phyloP scores from a whole-genome alignment of 2,329 filamentous ascomycete genomes.

The Chaetothyriales sp. region DNA sequence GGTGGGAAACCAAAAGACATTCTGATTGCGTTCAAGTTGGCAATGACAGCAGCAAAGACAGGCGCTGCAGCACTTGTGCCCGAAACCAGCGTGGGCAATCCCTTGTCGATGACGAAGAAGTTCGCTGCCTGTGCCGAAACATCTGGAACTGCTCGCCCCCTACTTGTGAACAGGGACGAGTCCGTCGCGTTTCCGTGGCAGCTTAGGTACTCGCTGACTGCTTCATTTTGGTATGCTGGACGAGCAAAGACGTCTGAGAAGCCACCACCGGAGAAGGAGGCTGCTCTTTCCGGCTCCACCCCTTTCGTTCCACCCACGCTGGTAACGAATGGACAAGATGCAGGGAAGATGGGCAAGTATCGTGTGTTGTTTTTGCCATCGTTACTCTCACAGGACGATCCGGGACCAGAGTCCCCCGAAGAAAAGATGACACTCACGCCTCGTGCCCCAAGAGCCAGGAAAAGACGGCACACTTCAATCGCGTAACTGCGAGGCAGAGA shows the following conservation, averaged over 20 bases:
- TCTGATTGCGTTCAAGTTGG: slow-evolving; percentile 49
- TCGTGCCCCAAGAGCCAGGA: slow-evolving; percentile 49
- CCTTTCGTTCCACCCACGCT: slow-evolving; percentile 44
- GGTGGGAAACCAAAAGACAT: slow-evolving; percentile 37
- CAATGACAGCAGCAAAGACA: slow-evolving; percentile 46
- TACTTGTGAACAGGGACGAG: slow-evolving; percentile 30
- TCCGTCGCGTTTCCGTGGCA: slow-evolving; percentile 28
- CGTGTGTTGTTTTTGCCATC: slow-evolving; percentile 37
- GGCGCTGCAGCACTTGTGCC: slow-evolving; percentile 34
- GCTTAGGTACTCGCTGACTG: slow-evolving; percentile 31
- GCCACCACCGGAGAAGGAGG: slow-evolving; percentile 37
- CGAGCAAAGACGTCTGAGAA: slow-evolving; percentile 36
- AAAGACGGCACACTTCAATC: slow-evolving; percentile 44
- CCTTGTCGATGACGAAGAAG: slow-evolving; percentile 28
- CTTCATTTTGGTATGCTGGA: slow-evolving; percentile 33
- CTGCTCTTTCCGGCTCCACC: slow-evolving; percentile 37
- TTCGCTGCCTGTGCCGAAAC: slow-evolving; percentile 41
- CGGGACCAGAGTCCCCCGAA: slow-evolving; percentile 48
- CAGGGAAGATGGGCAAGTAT: slow-evolving; percentile 42
- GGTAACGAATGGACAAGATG: slow-evolving; percentile 48
- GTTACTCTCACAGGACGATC: slow-evolving; percentile 39
- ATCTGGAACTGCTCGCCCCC: slow-evolving; percentile 48
- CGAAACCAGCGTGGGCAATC: slow-evolving; percentile 5
- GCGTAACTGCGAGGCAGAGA: slow-evolving; percentile 45
- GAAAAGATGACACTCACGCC: slow-evolving; percentile 53